These are phyloP conservation scores for Eucalyptus regnans DNA, from an alignment of 345 rosid species.

Conservation along the genomic window DNA sequence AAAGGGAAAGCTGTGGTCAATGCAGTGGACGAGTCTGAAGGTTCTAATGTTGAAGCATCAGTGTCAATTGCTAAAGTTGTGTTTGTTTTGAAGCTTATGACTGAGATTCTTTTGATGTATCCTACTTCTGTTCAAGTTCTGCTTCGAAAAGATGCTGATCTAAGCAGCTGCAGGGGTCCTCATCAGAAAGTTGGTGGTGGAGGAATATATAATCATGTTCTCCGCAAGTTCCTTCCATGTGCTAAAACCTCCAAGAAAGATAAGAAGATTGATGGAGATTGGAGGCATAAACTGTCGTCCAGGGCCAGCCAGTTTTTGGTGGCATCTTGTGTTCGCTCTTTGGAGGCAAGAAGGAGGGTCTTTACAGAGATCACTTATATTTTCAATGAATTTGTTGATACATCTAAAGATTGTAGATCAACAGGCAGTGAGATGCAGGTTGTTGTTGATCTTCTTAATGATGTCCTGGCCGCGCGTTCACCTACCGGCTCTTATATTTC, in stretches of 20 bases:
- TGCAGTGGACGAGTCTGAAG: slow-evolving; percentile 42
- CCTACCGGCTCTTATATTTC: slow-evolving; percentile 77
- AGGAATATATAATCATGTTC: slow-evolving; percentile 76
- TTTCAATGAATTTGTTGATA: slow-evolving; percentile 55
- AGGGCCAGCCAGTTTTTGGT: slow-evolving; percentile 83
- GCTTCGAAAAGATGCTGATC: slow-evolving; percentile 72
- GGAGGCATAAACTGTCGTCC: slow-evolving; percentile 79
- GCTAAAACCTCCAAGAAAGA: slow-evolving; percentile 55
- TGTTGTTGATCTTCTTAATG: slow-evolving; percentile 74
- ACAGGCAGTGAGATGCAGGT: slow-evolving; percentile 57
- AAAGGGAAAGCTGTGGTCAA: slow-evolving; percentile 85
- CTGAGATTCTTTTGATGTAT: slow-evolving; percentile 81
- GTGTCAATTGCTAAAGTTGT: slow-evolving; percentile 77
- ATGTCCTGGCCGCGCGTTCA: slow-evolving; percentile 71
- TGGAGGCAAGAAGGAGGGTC: slow-evolving; percentile 81
- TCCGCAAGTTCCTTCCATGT: slow-evolving; percentile 63
- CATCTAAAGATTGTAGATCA: slow-evolving; percentile 40
- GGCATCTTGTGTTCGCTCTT: slow-evolving; percentile 82
- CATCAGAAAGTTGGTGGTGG: slow-evolving; percentile 42
- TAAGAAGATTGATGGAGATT: slow-evolving; percentile 66
- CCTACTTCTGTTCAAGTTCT: slow-evolving; percentile 71
- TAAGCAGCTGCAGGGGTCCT: slow-evolving; percentile 41
- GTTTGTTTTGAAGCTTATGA: slow-evolving; percentile 80
- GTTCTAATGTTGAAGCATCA: slow-evolving; percentile 45
- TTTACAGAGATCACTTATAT: slow-evolving; percentile 59